Conservation (phyloP, 208 protist genomes). For the Crithidia expoeki region DNA sequence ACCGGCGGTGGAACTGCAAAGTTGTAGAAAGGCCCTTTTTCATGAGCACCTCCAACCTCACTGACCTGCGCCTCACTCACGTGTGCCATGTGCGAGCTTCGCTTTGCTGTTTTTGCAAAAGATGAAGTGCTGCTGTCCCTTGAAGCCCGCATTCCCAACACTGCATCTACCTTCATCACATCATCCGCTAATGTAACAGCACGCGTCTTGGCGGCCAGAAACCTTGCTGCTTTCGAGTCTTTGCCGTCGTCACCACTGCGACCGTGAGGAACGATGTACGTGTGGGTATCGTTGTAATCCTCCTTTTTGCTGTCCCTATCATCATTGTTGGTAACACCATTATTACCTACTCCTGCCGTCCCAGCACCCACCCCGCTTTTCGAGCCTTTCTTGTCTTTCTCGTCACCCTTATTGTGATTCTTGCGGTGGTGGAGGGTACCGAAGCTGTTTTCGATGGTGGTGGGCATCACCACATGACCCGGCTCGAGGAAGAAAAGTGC, state of each 20-base stretch:
- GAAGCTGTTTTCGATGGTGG: slow-evolving; percentile 42
- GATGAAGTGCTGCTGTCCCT: no score
- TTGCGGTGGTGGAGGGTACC: slow-evolving; percentile 13
- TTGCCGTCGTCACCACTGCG: neutral
- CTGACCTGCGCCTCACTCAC: neutral
- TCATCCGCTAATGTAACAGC: neutral
- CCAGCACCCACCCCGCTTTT: neutral
- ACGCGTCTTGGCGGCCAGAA: neutral
- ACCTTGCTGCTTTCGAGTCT: slow-evolving; percentile 1
- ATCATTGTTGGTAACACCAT: neutral
- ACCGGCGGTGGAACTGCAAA: slow-evolving; percentile 20
- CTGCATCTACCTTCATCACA: neutral
- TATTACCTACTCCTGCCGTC: neutral
- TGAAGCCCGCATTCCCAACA: no score
- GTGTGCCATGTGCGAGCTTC: neutral
- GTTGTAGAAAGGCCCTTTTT: slow-evolving; percentile 29
- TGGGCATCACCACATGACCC: slow-evolving; percentile 37
- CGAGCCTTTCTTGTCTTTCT: slow-evolving; percentile 22
- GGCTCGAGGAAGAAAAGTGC: slow-evolving; percentile 47
- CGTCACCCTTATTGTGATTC: slow-evolving; percentile 27
- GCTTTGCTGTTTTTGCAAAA: neutral
- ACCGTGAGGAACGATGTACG: slow-evolving; percentile 18
- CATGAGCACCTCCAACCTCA: neutral
- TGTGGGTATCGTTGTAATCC: slow-evolving; percentile 17
- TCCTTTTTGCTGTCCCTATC: neutral